These are phyloP conservation scores for Cenococcum geophilum DNA, from an alignment of 495 filamentous ascomycete species.

Conservation along the genomic window DNA sequence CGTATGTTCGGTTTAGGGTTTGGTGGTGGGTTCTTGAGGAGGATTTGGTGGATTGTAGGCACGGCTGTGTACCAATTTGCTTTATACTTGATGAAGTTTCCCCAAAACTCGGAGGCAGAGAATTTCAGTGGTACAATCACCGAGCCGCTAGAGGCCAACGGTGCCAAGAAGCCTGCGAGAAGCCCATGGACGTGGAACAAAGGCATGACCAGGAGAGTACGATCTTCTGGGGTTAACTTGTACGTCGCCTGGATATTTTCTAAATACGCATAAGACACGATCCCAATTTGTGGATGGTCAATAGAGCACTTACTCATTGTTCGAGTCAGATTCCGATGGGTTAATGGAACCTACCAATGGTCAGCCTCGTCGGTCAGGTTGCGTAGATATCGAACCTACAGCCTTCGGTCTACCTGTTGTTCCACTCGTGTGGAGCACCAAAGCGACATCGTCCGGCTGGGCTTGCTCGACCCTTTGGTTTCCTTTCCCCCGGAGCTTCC, in stretches of 20 bases:
- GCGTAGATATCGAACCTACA: constrained; percentile 33
- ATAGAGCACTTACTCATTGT: constrained; percentile 48
- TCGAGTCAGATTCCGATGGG: constrained; percentile 68
- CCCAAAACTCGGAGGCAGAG: constrained; percentile 80
- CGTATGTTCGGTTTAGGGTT: constrained; percentile 62
- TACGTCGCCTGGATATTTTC: constrained; percentile 70
- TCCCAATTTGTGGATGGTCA: constrained; percentile 31
- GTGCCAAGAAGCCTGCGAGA: constrained; percentile 69
- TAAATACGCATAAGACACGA: too few species aligned
- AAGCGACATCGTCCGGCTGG: constrained; percentile 46
- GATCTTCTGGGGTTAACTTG: constrained; percentile 57
- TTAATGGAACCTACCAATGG: constrained; percentile 47
- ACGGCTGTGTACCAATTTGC: constrained; percentile 89
- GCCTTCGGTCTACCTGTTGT: constrained; percentile 82
- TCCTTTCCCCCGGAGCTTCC: constrained; percentile 54
- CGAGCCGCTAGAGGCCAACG: constrained; percentile 63
- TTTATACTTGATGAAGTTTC: constrained; percentile 58
- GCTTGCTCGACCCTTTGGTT: constrained; percentile 48
- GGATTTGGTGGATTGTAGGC: constrained; percentile 83
- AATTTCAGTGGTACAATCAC: constrained; percentile 68
- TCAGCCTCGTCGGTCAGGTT: neutral
- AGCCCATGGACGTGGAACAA: constrained; percentile 86
- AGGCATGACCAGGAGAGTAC: constrained; percentile 85
- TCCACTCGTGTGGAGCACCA: constrained; percentile 71
- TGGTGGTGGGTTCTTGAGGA: constrained; percentile 63